Evolutionary conservation across 2,329 filamentous ascomycete species (phyloP).

Genomic region (Calonectria fujianensis): DNA sequence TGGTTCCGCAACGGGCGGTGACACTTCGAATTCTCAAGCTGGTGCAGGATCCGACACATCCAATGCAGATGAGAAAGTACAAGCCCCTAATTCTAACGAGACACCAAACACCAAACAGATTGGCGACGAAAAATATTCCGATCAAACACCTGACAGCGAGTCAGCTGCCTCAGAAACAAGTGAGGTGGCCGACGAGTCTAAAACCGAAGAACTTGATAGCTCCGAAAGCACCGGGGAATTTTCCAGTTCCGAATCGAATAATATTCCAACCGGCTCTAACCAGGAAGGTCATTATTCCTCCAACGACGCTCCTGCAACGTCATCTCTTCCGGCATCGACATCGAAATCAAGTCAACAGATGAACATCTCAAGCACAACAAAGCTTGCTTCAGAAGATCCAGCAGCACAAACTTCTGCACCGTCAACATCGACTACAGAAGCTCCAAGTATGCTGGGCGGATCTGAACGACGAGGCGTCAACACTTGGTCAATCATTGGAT

Average conservation of each 20-base stretch:
- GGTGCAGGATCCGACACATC: background rate
- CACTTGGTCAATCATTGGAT: background rate
- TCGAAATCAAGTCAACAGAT: background rate
- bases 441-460: background rate
- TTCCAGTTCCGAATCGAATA: background rate
- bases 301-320: background rate
- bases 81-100: background rate
- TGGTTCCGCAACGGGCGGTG: background rate
- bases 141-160: background rate
- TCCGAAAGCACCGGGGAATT: background rate
- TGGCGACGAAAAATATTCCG: background rate
- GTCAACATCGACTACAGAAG: background rate
- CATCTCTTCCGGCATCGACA: background rate
- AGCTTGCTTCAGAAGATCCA: background rate
- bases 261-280: background rate
- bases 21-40: background rate
- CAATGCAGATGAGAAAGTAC: background rate
- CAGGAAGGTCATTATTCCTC: background rate
- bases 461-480: background rate
- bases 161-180: background rate
- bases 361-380: background rate
- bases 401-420: background rate
- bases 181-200: no score
- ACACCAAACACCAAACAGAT: background rate
- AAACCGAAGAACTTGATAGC: background rate